Evolutionary conservation across 495 filamentous ascomycete genomes (phyloP), one percentile per base, ranked within the genome.

Genomic region (Aspergillus conjunctus): DNA sequence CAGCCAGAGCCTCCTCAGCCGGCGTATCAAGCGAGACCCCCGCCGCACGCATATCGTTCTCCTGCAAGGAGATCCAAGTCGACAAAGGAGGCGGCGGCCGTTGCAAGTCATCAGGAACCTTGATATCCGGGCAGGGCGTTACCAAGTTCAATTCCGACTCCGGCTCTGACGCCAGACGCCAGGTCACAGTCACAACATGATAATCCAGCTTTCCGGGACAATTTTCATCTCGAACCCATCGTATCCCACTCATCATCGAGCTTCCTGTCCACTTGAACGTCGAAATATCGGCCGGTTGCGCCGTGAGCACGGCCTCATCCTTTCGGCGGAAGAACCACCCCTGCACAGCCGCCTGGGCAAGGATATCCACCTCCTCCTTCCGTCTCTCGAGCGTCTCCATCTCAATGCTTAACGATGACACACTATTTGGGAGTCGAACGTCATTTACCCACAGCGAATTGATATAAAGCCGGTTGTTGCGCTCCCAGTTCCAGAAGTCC

Each of bases 401-500:
- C 14, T 76, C 70, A 8, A 73, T 59, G 0, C 44, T 61, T 22
- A 76, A 67, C 9, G 44, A 39, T 3, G 32, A 54, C 50, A 71
- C 66, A 18, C 66, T 66, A 1, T 52, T n/a, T n/a, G 73, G 71
- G 17, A 74, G 55, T 8, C 46, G 31, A 3, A 68, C 30, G 7
- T n/a, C 18, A 30, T 61, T 51, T 44, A 68, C 62, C 70, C 73
- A 72, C 17, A 11, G 22, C 12, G 45, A 63, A 8, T 52, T 57
- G 15, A 75, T 64, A 30, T 60, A 58, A 1, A 75, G 41, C 3
- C 51, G 58, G 37, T 51, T 8, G 31, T 72, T 60, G 0, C 26
- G 0, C 48, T 73, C 67, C 73, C 69, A 75, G 7, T 31, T 45
- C 67, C 67, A 72, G 53, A 68, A 72, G 52, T 75, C 69, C 18